Evolutionary conservation across 208 protist species (phyloP).

Genomic region (Leishmania tropica): DNA sequence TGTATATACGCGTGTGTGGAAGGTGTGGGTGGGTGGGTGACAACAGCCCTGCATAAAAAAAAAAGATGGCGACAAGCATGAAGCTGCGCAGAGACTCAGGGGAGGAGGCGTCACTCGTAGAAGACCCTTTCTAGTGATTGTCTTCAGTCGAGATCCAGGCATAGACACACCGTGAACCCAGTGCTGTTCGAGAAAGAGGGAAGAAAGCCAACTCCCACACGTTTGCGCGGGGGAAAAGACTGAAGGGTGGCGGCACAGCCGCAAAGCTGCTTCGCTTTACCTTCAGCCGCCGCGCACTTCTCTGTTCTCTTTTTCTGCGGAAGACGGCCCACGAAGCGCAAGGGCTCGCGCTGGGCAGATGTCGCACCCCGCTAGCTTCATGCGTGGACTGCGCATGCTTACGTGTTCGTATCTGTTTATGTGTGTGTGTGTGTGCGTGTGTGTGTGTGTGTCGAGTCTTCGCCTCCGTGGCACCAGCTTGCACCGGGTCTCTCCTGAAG

Average conservation of each 20-base stretch:
- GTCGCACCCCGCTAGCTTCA: too few species aligned
- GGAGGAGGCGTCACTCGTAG: neutral
- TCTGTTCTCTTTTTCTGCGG: neutral
- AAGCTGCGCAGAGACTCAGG: neutral
- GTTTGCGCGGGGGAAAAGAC: neutral
- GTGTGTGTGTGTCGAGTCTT: neutral
- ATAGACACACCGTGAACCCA: neutral
- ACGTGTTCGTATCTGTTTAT: neutral
- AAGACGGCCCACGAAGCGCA: neutral
- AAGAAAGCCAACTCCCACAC: neutral
- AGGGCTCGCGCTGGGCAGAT: neutral
- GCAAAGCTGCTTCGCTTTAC: neutral
- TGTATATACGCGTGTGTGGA: too few species aligned
- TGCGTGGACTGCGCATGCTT: neutral
- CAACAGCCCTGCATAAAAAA: too few species aligned
- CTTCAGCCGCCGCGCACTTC: neutral
- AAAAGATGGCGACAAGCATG: neutral
- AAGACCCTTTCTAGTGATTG: neutral
- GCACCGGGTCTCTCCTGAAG: neutral
- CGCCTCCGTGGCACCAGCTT: neutral
- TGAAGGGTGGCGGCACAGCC: neutral
- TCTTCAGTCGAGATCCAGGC: neutral
- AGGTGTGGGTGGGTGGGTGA: too few species aligned
- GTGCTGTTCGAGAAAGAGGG: neutral
- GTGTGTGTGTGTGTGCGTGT: conserved; percentile 5